These are phyloP conservation scores for Phaeosphaeriaceae sp. DNA, from an alignment of 2,329 filamentous ascomycete species.

Conservation along the genomic window DNA sequence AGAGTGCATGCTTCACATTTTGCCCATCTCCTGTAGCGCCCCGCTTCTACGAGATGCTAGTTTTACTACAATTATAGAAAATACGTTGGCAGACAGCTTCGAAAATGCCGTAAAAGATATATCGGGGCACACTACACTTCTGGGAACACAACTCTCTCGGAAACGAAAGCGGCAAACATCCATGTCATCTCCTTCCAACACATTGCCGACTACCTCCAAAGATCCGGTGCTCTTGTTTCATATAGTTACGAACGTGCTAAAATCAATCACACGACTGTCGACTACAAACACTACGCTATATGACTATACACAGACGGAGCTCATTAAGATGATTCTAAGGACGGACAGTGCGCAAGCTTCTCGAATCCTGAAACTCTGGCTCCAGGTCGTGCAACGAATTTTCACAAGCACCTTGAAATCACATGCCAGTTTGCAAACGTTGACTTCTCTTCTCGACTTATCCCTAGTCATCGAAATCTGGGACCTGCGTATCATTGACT, in stretches of 20 bases:
- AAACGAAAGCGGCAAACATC: constrained; percentile 44
- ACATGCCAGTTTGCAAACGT: not conserved
- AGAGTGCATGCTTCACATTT: constrained; percentile 64
- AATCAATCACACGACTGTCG: constrained; percentile 27
- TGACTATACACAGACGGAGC: constrained; percentile 36
- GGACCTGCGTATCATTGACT: constrained; percentile 39
- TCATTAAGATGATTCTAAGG: constrained; percentile 46
- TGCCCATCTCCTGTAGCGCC: constrained; percentile 73
- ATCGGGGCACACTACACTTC: constrained; percentile 35
- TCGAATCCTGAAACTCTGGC: constrained; percentile 45
- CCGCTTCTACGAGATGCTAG: constrained; percentile 73
- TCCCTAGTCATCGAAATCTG: constrained; percentile 40
- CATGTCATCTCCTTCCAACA: constrained; percentile 23
- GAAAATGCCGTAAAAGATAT: constrained; percentile 12
- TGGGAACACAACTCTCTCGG: constrained; percentile 35
- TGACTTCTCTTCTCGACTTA: constrained; percentile 24
- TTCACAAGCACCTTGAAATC: constrained; percentile 3
- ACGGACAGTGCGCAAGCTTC: constrained; percentile 45
- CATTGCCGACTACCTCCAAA: constrained; percentile 11
- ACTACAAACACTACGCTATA: constrained; percentile 15
- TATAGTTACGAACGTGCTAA: constrained; percentile 24
- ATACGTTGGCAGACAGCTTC: constrained; percentile 65
- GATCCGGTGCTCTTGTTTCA: constrained; percentile 31
- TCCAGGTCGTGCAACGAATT: constrained; percentile 31
- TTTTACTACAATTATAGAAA: constrained; percentile 70